Base-by-base conservation (phyloP, 306 rosid genomes). In the Prunus dulcis region DNA sequence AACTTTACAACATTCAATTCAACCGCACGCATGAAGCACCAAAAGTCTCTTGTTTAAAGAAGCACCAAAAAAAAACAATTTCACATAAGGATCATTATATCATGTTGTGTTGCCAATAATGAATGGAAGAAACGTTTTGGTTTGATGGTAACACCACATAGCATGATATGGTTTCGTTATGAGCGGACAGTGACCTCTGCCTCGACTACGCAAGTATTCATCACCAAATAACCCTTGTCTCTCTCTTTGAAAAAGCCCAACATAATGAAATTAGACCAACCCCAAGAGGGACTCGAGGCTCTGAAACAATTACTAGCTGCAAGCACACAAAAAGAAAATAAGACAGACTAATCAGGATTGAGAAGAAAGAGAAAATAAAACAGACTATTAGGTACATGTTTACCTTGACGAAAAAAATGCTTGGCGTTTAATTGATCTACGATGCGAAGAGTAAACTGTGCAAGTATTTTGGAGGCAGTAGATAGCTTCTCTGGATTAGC, bases 291-390 rank as follows among this genome's bases (percentile, higher is more conserved):
- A 34, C 17, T 77, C 8, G 75, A 62, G 72, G 73, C 43, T 38
- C 43, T 38, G 43, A 38, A 87, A 93, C 91, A 91, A 47, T 53
- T 27, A 15, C 71, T 78, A 50, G 69, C 93, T 88, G 89, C 88
- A 83, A 73, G 61, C 51, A 47, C 51, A 47, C 15, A 38, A 38
- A 38, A 38, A 6, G 43, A 38, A 38, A 38, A 38, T 6, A 38
- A 6, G 7, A 38, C 9, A 38, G 43, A 38, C 43, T 38, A 38
- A 38, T 38, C 43, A 38, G 43, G 43, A 38, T 38, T 38, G 43
- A 38, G 43, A 34, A 34, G 41, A 38, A 38, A 38, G 43, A 38
- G 43, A 38, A 6, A 38, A 38, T 6, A 38, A 38, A 38, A 38
- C 9, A 38, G 43, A 38, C 43, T 38, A 38, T 38, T 38, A 38